Percentiles rank a stretch among this genome's conserved stretches.
These are phyloP conservation scores for Umbelopsis ramanniana DNA, from an alignment of 192 early-diverging fungal genomes.

Conservation along the genomic window DNA sequence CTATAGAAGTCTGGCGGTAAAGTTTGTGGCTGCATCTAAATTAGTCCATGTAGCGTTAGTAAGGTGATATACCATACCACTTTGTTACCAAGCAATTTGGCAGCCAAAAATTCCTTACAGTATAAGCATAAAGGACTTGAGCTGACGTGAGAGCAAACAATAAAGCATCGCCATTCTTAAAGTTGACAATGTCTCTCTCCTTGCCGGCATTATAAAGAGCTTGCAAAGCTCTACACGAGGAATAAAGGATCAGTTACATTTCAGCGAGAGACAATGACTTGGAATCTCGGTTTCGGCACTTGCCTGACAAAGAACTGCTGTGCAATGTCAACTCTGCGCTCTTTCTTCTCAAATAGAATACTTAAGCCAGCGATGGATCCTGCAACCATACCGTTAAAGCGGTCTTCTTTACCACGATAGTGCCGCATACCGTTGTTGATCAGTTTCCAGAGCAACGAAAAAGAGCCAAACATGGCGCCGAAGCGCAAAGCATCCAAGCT, in stretches of 20 bases:
- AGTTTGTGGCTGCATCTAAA: slow-evolving; percentile 59
- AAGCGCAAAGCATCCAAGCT: slow-evolving; percentile 65
- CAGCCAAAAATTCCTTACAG: slow-evolving; percentile 43
- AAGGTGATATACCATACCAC: not conserved
- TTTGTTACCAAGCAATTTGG: not conserved
- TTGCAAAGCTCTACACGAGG: slow-evolving; percentile 49
- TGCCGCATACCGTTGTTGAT: slow-evolving; percentile 66
- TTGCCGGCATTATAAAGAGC: slow-evolving; percentile 60
- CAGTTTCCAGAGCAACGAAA: slow-evolving; percentile 76
- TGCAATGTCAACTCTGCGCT: slow-evolving; percentile 57
- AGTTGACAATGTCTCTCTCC: slow-evolving; percentile 53
- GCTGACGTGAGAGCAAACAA: slow-evolving; percentile 57
- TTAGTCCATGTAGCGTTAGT: not conserved
- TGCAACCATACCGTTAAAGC: slow-evolving; percentile 55
- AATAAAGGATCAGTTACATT: not conserved
- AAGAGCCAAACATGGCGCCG: slow-evolving; percentile 76
- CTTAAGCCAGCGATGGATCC: slow-evolving; percentile 59
- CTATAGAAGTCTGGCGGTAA: slow-evolving; percentile 60
- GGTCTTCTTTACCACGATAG: slow-evolving; percentile 55
- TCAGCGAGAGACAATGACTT: no score
- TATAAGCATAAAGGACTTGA: slow-evolving; percentile 63
- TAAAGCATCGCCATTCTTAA: slow-evolving; percentile 59
- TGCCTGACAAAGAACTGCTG: slow-evolving; percentile 65
- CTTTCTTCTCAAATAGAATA: slow-evolving; percentile 58
- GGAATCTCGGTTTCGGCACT: not conserved